phyloP scores from a whole-genome alignment of 257 asterid genomes.

The Solanum clarkiae region DNA sequence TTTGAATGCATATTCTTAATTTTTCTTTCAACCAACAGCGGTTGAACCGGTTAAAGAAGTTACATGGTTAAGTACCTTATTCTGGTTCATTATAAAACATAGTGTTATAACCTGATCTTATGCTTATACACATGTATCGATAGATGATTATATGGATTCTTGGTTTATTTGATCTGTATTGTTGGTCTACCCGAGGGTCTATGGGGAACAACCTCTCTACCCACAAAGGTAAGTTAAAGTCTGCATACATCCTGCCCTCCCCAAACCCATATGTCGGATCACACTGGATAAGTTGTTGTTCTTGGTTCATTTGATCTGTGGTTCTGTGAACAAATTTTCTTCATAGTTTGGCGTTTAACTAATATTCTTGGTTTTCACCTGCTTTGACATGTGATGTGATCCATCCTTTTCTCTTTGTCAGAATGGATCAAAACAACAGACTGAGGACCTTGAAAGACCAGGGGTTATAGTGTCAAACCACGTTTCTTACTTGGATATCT shows the following conservation, averaged over 20 bases:
- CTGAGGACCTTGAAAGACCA: conserved; percentile 48
- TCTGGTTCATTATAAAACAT: not conserved
- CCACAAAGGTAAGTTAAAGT: not conserved
- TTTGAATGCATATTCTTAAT: not conserved
- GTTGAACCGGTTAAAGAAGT: not conserved
- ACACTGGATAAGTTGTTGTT: not conserved
- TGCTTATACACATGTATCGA: not conserved
- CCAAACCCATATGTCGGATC: not conserved
- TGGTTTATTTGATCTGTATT: not conserved
- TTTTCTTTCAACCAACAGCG: not conserved
- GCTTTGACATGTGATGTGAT: not conserved
- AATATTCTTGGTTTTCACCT: not conserved
- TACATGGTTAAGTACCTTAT: not conserved
- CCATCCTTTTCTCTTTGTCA: conserved; percentile 20
- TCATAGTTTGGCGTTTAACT: not conserved
- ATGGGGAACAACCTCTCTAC: not conserved
- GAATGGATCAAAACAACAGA: conserved; percentile 25
- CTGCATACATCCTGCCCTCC: not conserved
- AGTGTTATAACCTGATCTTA: not conserved
- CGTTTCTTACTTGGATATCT: conserved; percentile 79
- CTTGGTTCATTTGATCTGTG: not conserved
- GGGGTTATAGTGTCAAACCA: conserved; percentile 87
- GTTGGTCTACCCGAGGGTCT: not conserved
- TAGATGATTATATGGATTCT: not conserved
- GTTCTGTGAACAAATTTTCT: not conserved